Base-by-base conservation (phyloP, 2,329 filamentous ascomycete species). In the Penicillium sp. region DNA sequence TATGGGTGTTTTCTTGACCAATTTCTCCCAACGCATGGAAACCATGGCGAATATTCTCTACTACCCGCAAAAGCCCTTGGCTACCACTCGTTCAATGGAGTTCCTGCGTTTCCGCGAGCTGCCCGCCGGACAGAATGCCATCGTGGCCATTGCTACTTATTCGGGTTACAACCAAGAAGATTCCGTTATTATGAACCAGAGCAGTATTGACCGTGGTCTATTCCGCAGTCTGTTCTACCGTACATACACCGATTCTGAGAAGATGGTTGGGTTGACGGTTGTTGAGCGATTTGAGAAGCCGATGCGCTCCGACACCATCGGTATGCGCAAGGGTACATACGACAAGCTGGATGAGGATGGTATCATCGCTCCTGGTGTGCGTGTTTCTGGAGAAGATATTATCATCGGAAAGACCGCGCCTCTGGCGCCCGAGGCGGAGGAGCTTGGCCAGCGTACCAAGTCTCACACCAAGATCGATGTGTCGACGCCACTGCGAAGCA, bases 171-270 rank as follows among this genome's bases (percentile, higher is more conserved):
- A 99, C 76, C 95, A 99, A 74, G 94, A 99, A 91, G 94, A 99
- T 86, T 99, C 94, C 63, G 93, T 99, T 64, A 96, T 99, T 68
- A 97, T 99, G 94, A 99, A 99, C 75, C 94, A 99, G 79, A 97
- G 92, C 78, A 96, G 92, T 75, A 97, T 99, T 68, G 94, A 99
- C 75, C 90, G 94, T 69, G 94, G 94, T 59, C 82, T 99, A 4
- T 99, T 99, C 87, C 86, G 95, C 69, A 97, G 92, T 83, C 78
- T 99, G 51, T 99, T 97, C 81, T 99, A 96, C 84, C 88, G 95
- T 64, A 92, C 93, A 10, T 99, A 99, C 76, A 95, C 92, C 28
- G 94, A 99, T 70, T 91, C 92, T 62, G 94, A 99, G 78, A 97
- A 97, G 82, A 89, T 91, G 62, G 89, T 99, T 23, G 94, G 94